Evolutionary conservation across 225 moss, liverwort and hornwort genomes (phyloP).

Genomic region (Pleurozium schreberi): DNA sequence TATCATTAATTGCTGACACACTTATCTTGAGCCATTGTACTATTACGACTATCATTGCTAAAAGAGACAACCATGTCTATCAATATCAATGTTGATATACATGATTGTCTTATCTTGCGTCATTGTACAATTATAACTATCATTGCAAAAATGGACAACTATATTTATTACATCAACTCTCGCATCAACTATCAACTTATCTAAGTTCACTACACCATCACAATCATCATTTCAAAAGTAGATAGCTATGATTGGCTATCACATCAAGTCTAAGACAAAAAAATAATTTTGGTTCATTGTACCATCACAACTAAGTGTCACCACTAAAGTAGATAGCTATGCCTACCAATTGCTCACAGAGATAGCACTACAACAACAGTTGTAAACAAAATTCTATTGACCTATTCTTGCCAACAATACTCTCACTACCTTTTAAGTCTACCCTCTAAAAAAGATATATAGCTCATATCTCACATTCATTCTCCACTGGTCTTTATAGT

Average conservation of each 20-base stretch:
- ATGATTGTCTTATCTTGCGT: background rate
- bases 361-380: no score
- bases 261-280: background rate
- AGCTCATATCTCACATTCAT: no score
- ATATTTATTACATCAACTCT: background rate
- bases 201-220: background rate
- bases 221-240: background rate
- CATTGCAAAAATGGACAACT: background rate
- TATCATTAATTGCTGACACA: background rate
- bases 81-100: background rate
- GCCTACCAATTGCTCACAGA: no score
- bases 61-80: rapidly evolving
- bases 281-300: background rate
- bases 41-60: background rate
- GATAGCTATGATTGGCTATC: background rate
- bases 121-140: background rate
- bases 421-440: no score
- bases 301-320: background rate
- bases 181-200: no score
- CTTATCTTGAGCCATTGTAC: rapidly evolving
- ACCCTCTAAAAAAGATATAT: no score
- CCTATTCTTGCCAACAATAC: no score
- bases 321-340: background rate
- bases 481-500: no score
- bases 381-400: no score